Percentiles rank a stretch among this genome's conserved stretches.
These are phyloP conservation scores for Trebouxia sp. DNA, from an alignment of 139 green algal species.

Conservation along the genomic window DNA sequence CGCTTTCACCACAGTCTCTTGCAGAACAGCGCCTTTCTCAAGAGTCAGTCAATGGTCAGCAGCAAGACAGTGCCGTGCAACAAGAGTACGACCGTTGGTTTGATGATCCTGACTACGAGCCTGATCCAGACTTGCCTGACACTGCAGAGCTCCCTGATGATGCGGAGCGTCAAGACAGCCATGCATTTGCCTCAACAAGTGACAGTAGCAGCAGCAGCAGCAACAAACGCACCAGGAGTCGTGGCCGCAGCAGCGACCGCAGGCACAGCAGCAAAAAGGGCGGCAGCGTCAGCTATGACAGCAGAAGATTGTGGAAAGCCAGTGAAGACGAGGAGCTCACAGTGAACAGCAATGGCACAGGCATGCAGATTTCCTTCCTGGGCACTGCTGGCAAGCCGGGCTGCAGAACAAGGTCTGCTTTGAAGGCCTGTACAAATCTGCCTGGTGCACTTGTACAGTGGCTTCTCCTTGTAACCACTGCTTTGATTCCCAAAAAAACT, in stretches of 20 bases:
- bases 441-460: not conserved
- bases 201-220: not conserved
- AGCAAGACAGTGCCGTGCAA: too few species aligned
- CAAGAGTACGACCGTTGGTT: too few species aligned
- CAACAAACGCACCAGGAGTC: not conserved
- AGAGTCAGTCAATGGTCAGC: too few species aligned
- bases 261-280: not conserved
- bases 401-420: not conserved
- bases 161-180: not conserved
- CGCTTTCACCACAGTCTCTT: too few species aligned
- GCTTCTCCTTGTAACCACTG: too few species aligned
- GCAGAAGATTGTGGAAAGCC: not conserved
- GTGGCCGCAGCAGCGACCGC: not conserved
- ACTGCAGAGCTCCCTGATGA: not conserved
- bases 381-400: not conserved
- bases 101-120: too few species aligned
- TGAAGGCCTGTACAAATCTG: not conserved
- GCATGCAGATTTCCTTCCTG: slow-evolving; percentile 22
- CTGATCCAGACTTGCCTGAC: too few species aligned
- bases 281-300: slow-evolving; percentile 15
- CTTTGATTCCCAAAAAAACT: not conserved
- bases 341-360: slow-evolving; percentile 10
- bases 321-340: not conserved
- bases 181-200: not conserved
- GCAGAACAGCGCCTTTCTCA: too few species aligned